Base-by-base conservation (phyloP, 1,284 basidiomycete genomes). In the Inonotus obliquus region DNA sequence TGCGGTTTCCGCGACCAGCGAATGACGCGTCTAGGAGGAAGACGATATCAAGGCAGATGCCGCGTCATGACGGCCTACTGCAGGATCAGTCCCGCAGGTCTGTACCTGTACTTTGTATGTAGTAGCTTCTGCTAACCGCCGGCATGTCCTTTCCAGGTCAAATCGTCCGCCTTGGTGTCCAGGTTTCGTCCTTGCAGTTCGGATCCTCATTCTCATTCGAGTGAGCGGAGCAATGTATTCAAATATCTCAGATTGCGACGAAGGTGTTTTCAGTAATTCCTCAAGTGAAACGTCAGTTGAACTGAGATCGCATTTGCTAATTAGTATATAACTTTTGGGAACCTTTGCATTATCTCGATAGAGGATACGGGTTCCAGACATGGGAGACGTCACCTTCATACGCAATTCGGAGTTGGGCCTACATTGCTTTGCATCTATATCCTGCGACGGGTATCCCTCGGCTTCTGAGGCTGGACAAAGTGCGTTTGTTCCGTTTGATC, bases 321-420 rank as follows among this genome's bases (percentile, higher is more conserved):
- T n/a, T 66, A 97, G 95, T 96, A 11, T 99, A 89, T 81, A 99
- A 99, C 75, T 99, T 98, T 75, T 99, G 93, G 93, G 97, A 99
- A 71, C 96, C 97, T 23, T 77, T 99, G 37, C 96, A 98, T 74
- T 94, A 95, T 74, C 79, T 96, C 58, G 83, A 87, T 66, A 79
- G 86, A 66, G 92, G 92, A 32, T 79, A 87, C 67, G 94, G 92
- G 6, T 98, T 99, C 74, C 95, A 99, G 75, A 98, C 97, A 1
- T 99, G 97, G 97, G 97, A 99, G 72, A 87, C 93, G 6, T 92
- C 95, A 10, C 95, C 97, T 5, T 76, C 84, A 61, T 98, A 90
- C 71, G 88, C 94, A 5, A 89, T 99, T 65, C 81, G 97, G 64
- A 96, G 92, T 65, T 99, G 95, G 94, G 86, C 93, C 9, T 99